Evolutionary conservation across 2,329 filamentous ascomycete genomes (phyloP).

Genomic region (Sporothrix pallida): DNA sequence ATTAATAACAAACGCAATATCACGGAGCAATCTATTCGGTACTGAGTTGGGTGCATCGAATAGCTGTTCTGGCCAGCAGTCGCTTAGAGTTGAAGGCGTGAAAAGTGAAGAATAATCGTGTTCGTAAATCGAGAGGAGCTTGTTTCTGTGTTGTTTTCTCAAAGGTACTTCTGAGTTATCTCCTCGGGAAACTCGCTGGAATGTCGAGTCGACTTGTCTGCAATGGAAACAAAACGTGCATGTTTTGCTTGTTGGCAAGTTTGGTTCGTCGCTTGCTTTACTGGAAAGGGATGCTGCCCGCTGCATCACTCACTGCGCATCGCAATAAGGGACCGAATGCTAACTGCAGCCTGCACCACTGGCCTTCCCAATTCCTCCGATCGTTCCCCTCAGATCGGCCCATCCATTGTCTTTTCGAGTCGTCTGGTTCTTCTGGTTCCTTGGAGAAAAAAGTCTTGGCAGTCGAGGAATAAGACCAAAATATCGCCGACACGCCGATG

Average conservation of each 20-base stretch:
- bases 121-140: not conserved
- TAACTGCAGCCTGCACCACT: not conserved
- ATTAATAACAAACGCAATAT: not conserved
- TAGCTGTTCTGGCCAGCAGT: not conserved
- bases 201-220: not conserved
- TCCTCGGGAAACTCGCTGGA: not conserved
- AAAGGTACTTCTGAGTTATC: too few species aligned
- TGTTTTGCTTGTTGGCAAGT: too few species aligned
- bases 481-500: slow-evolving; percentile 5
- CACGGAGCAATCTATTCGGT: not conserved
- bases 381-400: slow-evolving; percentile 10
- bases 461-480: not conserved
- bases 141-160: too few species aligned
- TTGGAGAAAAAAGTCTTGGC: slow-evolving; percentile 11
- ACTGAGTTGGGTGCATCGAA: not conserved
- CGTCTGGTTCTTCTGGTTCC: not conserved
- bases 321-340: slow-evolving; percentile 14
- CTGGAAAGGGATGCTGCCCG: too few species aligned
- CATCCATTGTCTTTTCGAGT: not conserved
- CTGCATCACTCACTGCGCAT: not conserved
- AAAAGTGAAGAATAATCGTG: too few species aligned
- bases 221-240: too few species aligned
- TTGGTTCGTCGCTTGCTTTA: too few species aligned
- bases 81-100: not conserved
- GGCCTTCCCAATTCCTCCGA: not conserved